A percentile compares a stretch with the other conserved stretches of the same genome.
These are phyloP conservation scores for Lichtheimia ramosa DNA, from an alignment of 371 early-diverging fungal species.

Conservation along the genomic window DNA sequence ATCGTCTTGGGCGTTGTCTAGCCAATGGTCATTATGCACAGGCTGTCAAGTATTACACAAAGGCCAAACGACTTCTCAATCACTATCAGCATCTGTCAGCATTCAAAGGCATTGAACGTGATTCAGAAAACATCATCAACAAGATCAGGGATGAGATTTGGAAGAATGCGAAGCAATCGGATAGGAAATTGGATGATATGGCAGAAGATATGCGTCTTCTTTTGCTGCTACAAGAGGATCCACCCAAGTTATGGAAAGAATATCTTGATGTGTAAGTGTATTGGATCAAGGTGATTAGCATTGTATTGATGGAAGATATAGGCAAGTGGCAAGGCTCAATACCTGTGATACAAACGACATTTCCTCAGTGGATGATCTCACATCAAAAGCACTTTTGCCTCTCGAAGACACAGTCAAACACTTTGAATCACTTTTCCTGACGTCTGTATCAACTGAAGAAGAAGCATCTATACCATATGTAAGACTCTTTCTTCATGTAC, in stretches of 20 bases:
- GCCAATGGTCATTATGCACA: conserved; percentile 61
- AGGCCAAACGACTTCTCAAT: conserved; percentile 68
- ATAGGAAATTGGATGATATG: conserved; percentile 32
- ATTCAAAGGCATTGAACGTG: conserved; percentile 75
- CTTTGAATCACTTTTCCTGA: conserved; percentile 24
- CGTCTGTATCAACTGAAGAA: not conserved
- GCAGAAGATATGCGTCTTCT: conserved; percentile 61
- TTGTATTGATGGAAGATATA: not conserved
- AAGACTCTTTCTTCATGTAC: too few relatives aligned
- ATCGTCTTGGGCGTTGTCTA: conserved; percentile 63
- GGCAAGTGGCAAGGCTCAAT: conserved; percentile 21
- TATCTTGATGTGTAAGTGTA: conserved; percentile 50
- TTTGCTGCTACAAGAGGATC: conserved; percentile 56
- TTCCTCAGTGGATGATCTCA: conserved; percentile 12
- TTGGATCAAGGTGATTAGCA: not conserved
- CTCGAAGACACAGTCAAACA: conserved; percentile 29
- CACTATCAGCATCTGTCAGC: conserved; percentile 75
- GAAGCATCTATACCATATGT: conserved; percentile 2
- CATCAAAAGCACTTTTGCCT: conserved; percentile 15
- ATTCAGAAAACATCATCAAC: conserved; percentile 75
- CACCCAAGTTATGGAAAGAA: conserved; percentile 39
- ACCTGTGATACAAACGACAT: too few relatives aligned
- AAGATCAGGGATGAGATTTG: conserved; percentile 58
- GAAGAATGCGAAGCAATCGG: conserved; percentile 25
- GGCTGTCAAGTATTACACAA: conserved; percentile 78